Percentiles rank a stretch among this genome's conserved stretches.
phyloP scores from a whole-genome alignment of 345 rosid genomes.

The Murraya paniculata region DNA sequence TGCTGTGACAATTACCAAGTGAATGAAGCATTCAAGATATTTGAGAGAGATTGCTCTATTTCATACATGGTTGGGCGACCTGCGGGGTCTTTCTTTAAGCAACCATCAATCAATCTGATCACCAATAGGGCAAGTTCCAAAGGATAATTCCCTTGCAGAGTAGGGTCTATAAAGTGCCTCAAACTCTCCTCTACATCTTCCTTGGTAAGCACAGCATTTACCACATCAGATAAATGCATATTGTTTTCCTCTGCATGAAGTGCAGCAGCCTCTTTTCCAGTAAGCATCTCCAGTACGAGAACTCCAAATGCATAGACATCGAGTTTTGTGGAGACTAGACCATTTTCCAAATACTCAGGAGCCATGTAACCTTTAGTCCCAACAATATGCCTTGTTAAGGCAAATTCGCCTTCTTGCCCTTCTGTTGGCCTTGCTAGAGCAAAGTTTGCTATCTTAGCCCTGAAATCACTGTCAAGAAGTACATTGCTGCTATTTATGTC shows the following conservation, averaged over 20 bases:
- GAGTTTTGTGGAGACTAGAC: slow-evolving; percentile 63
- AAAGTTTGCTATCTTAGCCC: slow-evolving; percentile 57
- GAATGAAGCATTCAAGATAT: slow-evolving; percentile 41
- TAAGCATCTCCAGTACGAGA: slow-evolving; percentile 56
- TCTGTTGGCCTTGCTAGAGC: slow-evolving; percentile 49
- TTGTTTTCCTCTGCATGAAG: slow-evolving; percentile 31
- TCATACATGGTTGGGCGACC: slow-evolving; percentile 71
- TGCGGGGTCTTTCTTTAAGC: slow-evolving; percentile 55
- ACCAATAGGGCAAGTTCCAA: slow-evolving; percentile 38
- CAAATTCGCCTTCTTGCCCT: slow-evolving; percentile 43
- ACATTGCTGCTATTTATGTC: slow-evolving; percentile 45
- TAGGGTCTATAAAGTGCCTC: slow-evolving; percentile 39
- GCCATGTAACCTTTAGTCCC: slow-evolving; percentile 88
- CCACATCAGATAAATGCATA: slow-evolving; percentile 25
- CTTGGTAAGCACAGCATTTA: slow-evolving; percentile 17
- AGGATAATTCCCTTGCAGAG: slow-evolving; percentile 38
- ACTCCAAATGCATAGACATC: slow-evolving; percentile 84
- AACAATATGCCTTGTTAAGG: slow-evolving; percentile 74
- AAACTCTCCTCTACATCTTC: slow-evolving; percentile 26
- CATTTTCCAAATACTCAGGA: slow-evolving; percentile 83
- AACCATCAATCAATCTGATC: slow-evolving; percentile 40
- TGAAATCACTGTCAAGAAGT: slow-evolving; percentile 46
- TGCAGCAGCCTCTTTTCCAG: slow-evolving; percentile 53
- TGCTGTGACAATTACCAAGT: slow-evolving; percentile 35
- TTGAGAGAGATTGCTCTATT: slow-evolving; percentile 44